phyloP scores from a whole-genome alignment of 2,329 filamentous ascomycete species.

The Scytalidium sp. region DNA sequence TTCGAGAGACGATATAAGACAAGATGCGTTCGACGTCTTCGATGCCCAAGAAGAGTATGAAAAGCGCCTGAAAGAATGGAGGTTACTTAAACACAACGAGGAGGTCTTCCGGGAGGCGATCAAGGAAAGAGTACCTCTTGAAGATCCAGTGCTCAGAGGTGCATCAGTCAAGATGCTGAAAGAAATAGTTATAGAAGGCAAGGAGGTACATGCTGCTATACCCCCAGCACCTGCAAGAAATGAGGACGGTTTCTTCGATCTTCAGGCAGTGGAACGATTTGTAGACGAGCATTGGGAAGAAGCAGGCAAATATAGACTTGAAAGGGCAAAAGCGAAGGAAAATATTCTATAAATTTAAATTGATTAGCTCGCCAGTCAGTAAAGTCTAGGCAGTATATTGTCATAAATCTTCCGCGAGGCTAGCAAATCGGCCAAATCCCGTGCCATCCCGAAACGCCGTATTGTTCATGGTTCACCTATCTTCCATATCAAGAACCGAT shows the following conservation, averaged over 20 bases:
- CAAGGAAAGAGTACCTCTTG: slow-evolving; percentile 32
- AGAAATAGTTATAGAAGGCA: slow-evolving; percentile 45
- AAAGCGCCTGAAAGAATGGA: slow-evolving; percentile 37
- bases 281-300: slow-evolving; percentile 35
- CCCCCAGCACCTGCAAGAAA: slow-evolving; percentile 27
- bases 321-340: slow-evolving; percentile 17
- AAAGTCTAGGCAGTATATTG: neutral
- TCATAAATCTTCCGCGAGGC: neutral
- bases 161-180: slow-evolving; percentile 40
- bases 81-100: slow-evolving; percentile 35
- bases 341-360: slow-evolving; percentile 14
- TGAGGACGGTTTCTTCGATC: slow-evolving; percentile 40
- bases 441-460: slow-evolving; percentile 7
- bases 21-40: slow-evolving; percentile 53
- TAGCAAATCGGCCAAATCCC: neutral
- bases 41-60: slow-evolving; percentile 42
- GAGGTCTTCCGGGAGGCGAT: slow-evolving; percentile 45
- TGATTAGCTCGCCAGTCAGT: neutral
- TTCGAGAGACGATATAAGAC: slow-evolving; percentile 43
- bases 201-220: slow-evolving; percentile 35
- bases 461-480: slow-evolving; percentile 3
- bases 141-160: slow-evolving; percentile 17
- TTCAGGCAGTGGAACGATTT: slow-evolving; percentile 39
- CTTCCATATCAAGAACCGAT: neutral
- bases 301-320: slow-evolving; percentile 34